Evolutionary conservation across 164 flowering plant species (phyloP).

Genomic region (Tetrastigma voinierianum): DNA sequence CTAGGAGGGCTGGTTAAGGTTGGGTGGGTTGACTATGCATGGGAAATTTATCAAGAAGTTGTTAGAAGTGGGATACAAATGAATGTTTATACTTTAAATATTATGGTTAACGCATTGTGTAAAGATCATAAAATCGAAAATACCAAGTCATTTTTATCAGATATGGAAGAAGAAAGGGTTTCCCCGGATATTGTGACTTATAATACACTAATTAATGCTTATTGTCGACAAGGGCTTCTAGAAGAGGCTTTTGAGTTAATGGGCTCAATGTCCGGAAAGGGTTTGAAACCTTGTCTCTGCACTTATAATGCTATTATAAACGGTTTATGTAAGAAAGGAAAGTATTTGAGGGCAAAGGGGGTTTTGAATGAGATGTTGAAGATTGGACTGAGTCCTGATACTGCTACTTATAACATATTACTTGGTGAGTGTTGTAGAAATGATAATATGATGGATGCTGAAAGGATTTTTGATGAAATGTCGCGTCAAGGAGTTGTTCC

Average conservation of each 20-base stretch:
- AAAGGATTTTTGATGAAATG: conserved; percentile 56
- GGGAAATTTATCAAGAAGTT: conserved; percentile 61
- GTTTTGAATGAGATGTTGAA: conserved; percentile 52
- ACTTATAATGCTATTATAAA: conserved; percentile 68
- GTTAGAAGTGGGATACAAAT: conserved; percentile 35
- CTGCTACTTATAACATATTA: conserved; percentile 65
- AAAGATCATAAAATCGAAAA: conserved; percentile 56
- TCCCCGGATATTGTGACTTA: conserved; percentile 68
- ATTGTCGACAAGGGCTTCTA: conserved; percentile 54
- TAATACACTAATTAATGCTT: conserved; percentile 63
- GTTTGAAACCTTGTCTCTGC: conserved; percentile 50
- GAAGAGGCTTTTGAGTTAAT: conserved; percentile 62
- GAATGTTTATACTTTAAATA: conserved; percentile 83
- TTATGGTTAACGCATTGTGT: conserved; percentile 81
- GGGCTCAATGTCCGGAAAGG: conserved; percentile 54
- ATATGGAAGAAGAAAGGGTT: conserved; percentile 71
- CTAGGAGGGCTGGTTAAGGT: conserved; percentile 79
- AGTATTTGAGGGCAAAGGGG: conserved; percentile 49
- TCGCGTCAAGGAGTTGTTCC: conserved; percentile 40
- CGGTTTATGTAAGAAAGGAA: conserved; percentile 71
- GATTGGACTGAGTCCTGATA: conserved; percentile 62
- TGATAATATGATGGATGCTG: conserved; percentile 41
- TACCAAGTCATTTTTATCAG: conserved; percentile 39
- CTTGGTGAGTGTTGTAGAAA: conserved; percentile 64
- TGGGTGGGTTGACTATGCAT: conserved; percentile 80